Base-by-base conservation (phyloP, 2,329 filamentous ascomycete genomes). In the Ophiostoma australiae region DNA sequence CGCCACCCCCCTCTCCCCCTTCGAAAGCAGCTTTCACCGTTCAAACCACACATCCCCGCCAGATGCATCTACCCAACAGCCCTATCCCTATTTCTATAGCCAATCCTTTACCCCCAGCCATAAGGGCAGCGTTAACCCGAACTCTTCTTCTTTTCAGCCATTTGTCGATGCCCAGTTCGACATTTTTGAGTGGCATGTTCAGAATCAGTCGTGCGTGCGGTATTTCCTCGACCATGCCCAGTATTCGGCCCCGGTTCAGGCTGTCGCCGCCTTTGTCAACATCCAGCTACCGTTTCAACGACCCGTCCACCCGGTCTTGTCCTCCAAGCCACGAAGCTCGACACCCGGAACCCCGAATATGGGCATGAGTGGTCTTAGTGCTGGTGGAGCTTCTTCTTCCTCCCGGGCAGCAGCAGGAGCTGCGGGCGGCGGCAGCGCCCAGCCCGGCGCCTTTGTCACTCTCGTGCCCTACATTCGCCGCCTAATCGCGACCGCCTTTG, bases 141-240 rank as follows among this genome's bases (percentile, higher is more conserved):
- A 15, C 6, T n/a, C 17, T 48, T 39, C 70, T 71, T 69, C 61
- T 66, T 11, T 68, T 35, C 76, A 85, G 83, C 80, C 82, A 7
- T 83, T 84, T 73, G 79, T 82, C 73, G 81, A 84, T 73, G 77
- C 78, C 69, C 80, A 84, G 67, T 90, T 94, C 80, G 91, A 94
- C 79, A 91, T 97, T 74, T 90, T 97, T 78, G 91, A 93, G 73
- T 98, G 95, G 95, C 91, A 97, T 79, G 91, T 92, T 11, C 90
- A 91, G 72, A 97, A 96, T 79, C 90, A 95, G 80, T 93, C 89
- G 74, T 99, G 95, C 80, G 89, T 94, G 75, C 88, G 88, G 71
- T 97, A 94, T 82, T 99, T 98, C 78, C 84, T 98, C 77, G 92
- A 97, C 76, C 89, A 94, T 77, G 93, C 93, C 7, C 94, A 98